Conservation (phyloP, 2,329 filamentous ascomycete genomes). For the Bipolaris bicolor region DNA sequence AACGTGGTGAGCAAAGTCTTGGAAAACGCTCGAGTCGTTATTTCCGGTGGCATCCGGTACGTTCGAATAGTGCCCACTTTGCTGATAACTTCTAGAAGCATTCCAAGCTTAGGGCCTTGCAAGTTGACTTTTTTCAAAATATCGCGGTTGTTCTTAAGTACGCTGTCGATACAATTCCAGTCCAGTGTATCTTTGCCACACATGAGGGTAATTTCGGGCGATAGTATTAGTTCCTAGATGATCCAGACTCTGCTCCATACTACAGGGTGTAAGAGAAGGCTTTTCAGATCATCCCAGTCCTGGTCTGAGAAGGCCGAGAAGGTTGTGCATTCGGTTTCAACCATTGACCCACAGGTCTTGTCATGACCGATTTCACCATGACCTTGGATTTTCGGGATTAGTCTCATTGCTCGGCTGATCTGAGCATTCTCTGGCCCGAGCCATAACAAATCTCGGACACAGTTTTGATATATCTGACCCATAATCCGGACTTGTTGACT, state of each 20-base stretch:
- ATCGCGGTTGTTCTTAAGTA: neutral
- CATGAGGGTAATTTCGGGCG: neutral
- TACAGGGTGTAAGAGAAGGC: neutral
- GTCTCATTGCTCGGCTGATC: neutral
- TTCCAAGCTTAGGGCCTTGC: no score
- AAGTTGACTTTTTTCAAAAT: neutral
- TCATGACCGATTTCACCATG: neutral
- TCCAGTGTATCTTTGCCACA: neutral
- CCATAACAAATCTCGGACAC: neutral
- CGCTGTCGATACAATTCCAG: neutral
- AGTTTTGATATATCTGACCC: neutral
- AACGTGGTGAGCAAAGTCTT: neutral
- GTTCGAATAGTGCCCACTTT: neutral
- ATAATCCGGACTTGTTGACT: neutral
- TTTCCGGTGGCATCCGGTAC: neutral
- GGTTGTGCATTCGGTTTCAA: neutral
- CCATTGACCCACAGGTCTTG: neutral
- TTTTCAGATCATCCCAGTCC: neutral
- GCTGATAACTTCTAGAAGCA: neutral
- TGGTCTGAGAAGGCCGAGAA: neutral
- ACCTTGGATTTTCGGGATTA: neutral
- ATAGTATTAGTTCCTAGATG: neutral
- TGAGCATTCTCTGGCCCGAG: neutral
- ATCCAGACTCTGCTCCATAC: neutral
- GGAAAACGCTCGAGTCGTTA: neutral